phyloP scores from a whole-genome alignment of 257 asterid genomes.

The Solanum boliviense region DNA sequence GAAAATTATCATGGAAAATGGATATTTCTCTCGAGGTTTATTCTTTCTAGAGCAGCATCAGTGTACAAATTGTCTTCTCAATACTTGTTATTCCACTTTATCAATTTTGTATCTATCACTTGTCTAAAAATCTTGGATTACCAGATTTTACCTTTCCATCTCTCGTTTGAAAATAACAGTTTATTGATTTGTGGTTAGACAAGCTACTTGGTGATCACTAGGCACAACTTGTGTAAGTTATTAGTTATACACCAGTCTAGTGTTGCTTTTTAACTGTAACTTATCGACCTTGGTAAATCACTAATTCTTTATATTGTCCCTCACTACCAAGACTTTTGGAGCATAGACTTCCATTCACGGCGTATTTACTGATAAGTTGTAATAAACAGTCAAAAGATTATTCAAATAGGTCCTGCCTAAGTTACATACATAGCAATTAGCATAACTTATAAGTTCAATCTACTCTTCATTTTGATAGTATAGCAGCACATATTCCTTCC shows the following conservation, averaged over 20 bases:
- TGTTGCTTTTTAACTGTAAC: neutral
- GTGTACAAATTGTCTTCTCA: neutral
- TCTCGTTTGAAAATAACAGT: neutral
- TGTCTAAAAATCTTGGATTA: neutral
- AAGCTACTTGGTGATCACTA: neutral
- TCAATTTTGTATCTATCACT: neutral
- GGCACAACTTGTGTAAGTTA: neutral
- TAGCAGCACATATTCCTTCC: neutral
- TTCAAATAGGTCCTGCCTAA: neutral
- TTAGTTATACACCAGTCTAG: neutral
- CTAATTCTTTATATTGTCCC: neutral
- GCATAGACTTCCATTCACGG: neutral
- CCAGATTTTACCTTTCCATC: neutral
- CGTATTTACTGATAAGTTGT: neutral
- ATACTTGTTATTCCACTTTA: neutral
- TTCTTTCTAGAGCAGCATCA: neutral
- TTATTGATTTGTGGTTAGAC: neutral
- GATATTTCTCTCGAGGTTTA: neutral
- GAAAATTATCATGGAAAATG: neutral
- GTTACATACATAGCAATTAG: neutral
- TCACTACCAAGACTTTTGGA: neutral
- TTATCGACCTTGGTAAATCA: neutral
- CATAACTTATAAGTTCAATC: neutral
- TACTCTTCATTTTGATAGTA: neutral
- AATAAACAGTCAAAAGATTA: neutral